These are phyloP conservation scores for Apiospora pterosperma DNA, from an alignment of 2,329 filamentous ascomycete genomes.

Conservation along the genomic window DNA sequence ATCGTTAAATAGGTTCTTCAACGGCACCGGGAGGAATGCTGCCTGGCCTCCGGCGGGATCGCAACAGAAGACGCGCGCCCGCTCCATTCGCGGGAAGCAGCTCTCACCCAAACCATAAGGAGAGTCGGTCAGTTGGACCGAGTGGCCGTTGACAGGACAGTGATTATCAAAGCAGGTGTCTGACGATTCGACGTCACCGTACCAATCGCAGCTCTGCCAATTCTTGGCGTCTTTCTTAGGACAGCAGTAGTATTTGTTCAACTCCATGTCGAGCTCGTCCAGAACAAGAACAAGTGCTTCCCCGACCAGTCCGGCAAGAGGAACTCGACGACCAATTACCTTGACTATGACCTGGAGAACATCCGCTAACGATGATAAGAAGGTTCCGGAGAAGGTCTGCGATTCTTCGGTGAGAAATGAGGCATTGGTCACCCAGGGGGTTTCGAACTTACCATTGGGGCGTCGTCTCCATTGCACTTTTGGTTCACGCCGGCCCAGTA, in stretches of 20 bases:
- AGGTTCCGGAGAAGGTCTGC: constrained; percentile 20
- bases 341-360: background rate
- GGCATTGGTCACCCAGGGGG: background rate
- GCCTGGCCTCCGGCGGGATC: constrained; percentile 22
- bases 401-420: background rate
- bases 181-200: constrained; percentile 21
- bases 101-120: constrained; percentile 21
- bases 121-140: constrained; percentile 24
- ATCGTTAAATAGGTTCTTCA: constrained; percentile 33
- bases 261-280: constrained; percentile 12
- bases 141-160: constrained; percentile 19
- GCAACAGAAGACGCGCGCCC: constrained; percentile 29
- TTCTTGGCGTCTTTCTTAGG: constrained; percentile 19
- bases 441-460: background rate
- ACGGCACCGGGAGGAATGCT: constrained; percentile 31
- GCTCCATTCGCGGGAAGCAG: constrained; percentile 14
- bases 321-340: background rate
- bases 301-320: constrained; percentile 9
- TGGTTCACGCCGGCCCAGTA: constrained; percentile 17
- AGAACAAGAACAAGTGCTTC: constrained; percentile 11
- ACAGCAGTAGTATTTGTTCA: constrained; percentile 25
- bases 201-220: constrained; percentile 31
- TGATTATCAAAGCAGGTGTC: constrained; percentile 31
- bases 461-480: constrained; percentile 16
- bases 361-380: constrained; percentile 14